Percentiles rank a stretch among this genome's conserved stretches.
phyloP scores from a whole-genome alignment of 139 green algal genomes.

The Chlamydomonas sphaeroides region DNA sequence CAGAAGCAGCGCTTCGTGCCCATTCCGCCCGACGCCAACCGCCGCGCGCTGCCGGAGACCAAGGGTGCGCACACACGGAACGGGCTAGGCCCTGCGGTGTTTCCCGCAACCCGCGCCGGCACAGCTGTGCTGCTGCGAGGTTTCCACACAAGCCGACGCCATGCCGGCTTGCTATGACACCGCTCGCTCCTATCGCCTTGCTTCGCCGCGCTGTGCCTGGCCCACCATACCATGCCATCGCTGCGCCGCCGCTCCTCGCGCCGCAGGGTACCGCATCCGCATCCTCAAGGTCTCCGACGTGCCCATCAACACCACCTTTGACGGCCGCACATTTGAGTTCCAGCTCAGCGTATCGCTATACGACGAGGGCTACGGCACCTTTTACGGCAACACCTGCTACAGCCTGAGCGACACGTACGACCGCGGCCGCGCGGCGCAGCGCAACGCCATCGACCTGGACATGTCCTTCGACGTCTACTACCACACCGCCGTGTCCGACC shows the following conservation, averaged over 20 bases:
- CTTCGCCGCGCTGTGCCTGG: too few species aligned
- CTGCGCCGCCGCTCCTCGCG: too few species aligned
- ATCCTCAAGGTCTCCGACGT: slow-evolving; percentile 56
- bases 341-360: slow-evolving; percentile 71
- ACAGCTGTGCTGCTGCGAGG: too few species aligned
- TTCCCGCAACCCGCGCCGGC: too few species aligned
- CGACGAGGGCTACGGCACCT: slow-evolving; percentile 65
- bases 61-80: slow-evolving; percentile 51
- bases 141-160: too few species aligned
- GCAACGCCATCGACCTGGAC: slow-evolving; percentile 61
- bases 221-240: too few species aligned
- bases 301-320: slow-evolving; percentile 58
- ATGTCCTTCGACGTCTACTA: slow-evolving; percentile 71
- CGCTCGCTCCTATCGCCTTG: too few species aligned
- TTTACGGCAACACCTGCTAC: slow-evolving; percentile 72
- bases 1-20: slow-evolving; percentile 59
- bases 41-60: slow-evolving; percentile 44
- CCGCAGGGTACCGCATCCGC: slow-evolving; percentile 55
- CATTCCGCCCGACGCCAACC: slow-evolving; percentile 48
- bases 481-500: slow-evolving; percentile 57
- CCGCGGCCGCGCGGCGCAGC: slow-evolving; percentile 42
- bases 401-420: slow-evolving; percentile 16
- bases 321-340: slow-evolving; percentile 65
- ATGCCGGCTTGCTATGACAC: too few species aligned
- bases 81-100: too few species aligned